Evolutionary conservation across 2,329 filamentous ascomycete genomes (phyloP).

Genomic region (Monosporascus sp.): DNA sequence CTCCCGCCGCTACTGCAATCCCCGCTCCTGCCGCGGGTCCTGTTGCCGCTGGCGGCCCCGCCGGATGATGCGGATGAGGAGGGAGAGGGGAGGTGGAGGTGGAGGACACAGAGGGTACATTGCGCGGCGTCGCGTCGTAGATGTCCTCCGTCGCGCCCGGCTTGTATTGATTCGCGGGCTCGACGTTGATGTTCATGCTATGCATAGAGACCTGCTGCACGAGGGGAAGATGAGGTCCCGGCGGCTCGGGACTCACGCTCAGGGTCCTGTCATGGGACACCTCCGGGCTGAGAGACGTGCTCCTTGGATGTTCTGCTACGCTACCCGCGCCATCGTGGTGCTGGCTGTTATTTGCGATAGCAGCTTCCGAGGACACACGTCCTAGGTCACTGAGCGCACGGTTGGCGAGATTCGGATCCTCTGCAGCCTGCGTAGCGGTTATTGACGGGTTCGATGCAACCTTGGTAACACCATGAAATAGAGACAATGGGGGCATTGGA

Average conservation of each 20-base stretch:
- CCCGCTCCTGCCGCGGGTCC: neutral
- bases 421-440: neutral
- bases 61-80: neutral
- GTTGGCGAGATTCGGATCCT: neutral
- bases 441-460: neutral
- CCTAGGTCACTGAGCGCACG: slow-evolving; percentile 1
- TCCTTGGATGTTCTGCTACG: slow-evolving; percentile 6
- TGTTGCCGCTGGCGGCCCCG: neutral
- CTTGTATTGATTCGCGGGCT: slow-evolving; percentile 17
- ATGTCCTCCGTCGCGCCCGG: slow-evolving; percentile 19
- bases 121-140: slow-evolving; percentile 25
- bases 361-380: slow-evolving; percentile 5
- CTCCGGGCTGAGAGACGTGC: slow-evolving; percentile 16
- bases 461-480: slow-evolving; percentile 2
- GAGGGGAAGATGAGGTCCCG: slow-evolving; percentile 5
- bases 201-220: slow-evolving; percentile 20
- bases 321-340: neutral
- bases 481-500: slow-evolving; percentile 5
- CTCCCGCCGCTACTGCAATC: neutral
- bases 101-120: neutral
- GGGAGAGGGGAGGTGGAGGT: neutral
- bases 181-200: slow-evolving; percentile 22
- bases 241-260: slow-evolving; percentile 22
- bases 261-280: slow-evolving; percentile 11
- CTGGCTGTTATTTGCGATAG: neutral